Evolutionary conservation across 352 stramenopile genomes (phyloP), one percentile per base, ranked within the genome.

Genomic region (Phytophthora ohioensis): DNA sequence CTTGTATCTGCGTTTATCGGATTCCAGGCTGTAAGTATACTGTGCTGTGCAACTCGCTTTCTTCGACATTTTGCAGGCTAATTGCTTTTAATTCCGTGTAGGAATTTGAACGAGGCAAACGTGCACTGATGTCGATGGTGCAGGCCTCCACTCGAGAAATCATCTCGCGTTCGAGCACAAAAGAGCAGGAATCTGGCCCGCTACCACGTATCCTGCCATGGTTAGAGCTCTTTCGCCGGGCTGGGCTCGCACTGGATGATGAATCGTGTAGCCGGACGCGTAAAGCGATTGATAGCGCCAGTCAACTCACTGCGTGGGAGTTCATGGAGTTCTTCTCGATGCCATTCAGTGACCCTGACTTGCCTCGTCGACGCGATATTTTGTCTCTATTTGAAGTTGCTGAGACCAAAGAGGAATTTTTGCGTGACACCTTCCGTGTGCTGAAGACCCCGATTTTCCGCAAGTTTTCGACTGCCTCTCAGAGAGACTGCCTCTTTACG

Each of bases 311-410:
- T 36, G 84, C 83, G 21, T 91, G 78, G 78, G 80, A 87, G 53
- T 96, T 96, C 59, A 78, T 93, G 58, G 84, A 92, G 57, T 91
- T 82, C 43, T 94, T 96, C 57, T 92, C 86, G 3, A 91, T 91
- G 79, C 88, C 88, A 17, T 93, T 93, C 57, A 85, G 49, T 35
- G 80, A 93, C 55, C 71, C 76, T 31, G 78, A 91, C 35, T 73
- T 91, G 0, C 82, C 84, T 59, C 73, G 78, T 34, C 74, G 82
- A 17, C 80, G 83, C 12, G 85, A 91, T 49, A 84, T 94, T 52
- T 48, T 94, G 9, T 76, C 84, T 38, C 69, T 93, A 0, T 89
- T 86, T 54, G 85, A 92, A 53, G 66, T 81, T 59, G 73, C 74
- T 17, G 82, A 91, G n/a, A 84, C 58, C 48, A 79, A 76, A 32